phyloP scores from a whole-genome alignment of 768 basidiomycete species.

The Hygrophorus pudorinus region DNA sequence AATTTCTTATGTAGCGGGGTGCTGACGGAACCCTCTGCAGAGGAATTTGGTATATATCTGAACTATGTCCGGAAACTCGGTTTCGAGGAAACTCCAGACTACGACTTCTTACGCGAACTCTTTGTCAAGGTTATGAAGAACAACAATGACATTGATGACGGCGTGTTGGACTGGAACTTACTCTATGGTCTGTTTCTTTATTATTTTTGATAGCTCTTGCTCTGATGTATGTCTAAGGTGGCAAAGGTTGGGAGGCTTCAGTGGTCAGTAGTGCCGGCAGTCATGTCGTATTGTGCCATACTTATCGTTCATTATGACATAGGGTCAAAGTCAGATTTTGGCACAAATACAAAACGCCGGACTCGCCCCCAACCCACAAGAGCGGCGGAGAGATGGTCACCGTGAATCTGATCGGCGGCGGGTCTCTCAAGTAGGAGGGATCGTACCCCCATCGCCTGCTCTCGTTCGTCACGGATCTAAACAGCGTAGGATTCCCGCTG shows the following conservation, averaged over 20 bases:
- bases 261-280: constrained; percentile 36
- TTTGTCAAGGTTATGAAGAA: constrained; percentile 92
- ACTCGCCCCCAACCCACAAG: constrained; percentile 33
- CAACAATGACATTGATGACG: constrained; percentile 85
- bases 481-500: constrained; percentile 51
- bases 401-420: constrained; percentile 58
- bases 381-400: constrained; percentile 44
- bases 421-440: constrained; percentile 45
- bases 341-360: constrained; percentile 53
- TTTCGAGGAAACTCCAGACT: constrained; percentile 98
- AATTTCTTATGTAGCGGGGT: background rate
- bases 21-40: constrained; percentile 28
- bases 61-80: constrained; percentile 99
- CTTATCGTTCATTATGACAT: constrained; percentile 4
- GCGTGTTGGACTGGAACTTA: constrained; percentile 93
- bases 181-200: constrained; percentile 53
- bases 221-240: constrained; percentile 35
- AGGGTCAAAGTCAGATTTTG: constrained; percentile 59
- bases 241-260: constrained; percentile 90
- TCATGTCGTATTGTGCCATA: constrained; percentile 2
- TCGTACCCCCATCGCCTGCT: constrained; percentile 67
- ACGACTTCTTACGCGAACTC: constrained; percentile 93
- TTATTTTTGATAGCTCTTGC: background rate
- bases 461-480: constrained; percentile 71
- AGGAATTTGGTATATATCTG: constrained; percentile 97